phyloP scores from a whole-genome alignment of 2,329 filamentous ascomycete genomes.

The Penicillium glabrum region DNA sequence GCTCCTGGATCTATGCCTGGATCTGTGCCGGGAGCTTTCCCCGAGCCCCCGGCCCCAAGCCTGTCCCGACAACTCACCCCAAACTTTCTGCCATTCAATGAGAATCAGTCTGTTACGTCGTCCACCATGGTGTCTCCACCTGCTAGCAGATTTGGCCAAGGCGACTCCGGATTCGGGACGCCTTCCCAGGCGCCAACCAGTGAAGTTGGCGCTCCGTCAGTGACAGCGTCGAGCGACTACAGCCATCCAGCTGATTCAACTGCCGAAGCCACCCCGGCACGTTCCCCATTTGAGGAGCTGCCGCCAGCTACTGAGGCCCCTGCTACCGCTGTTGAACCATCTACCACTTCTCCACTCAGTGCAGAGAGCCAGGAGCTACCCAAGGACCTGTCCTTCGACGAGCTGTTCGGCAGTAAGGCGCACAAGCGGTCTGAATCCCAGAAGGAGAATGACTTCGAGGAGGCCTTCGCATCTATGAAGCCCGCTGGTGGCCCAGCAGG shows the following conservation, averaged over 20 bases:
- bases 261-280: slow-evolving; percentile 15
- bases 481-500: slow-evolving; percentile 40
- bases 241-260: slow-evolving; percentile 14
- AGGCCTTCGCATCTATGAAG: slow-evolving; percentile 47
- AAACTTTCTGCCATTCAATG: slow-evolving; percentile 69
- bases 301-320: slow-evolving; percentile 21
- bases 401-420: slow-evolving; percentile 45
- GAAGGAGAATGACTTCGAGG: slow-evolving; percentile 48
- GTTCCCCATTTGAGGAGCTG: slow-evolving; percentile 37
- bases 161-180: slow-evolving; percentile 47
- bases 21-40: slow-evolving; percentile 20
- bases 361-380: slow-evolving; percentile 24
- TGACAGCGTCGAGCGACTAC: slow-evolving; percentile 23
- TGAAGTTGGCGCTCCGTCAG: slow-evolving; percentile 35
- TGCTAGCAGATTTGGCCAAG: slow-evolving; percentile 60
- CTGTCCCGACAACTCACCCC: slow-evolving; percentile 77
- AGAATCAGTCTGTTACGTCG: slow-evolving; percentile 69
- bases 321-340: slow-evolving; percentile 14
- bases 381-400: slow-evolving; percentile 46
- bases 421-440: slow-evolving; percentile 47
- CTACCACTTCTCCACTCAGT: slow-evolving; percentile 48
- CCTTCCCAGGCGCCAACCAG: slow-evolving; percentile 40
- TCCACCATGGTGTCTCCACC: slow-evolving; percentile 77
- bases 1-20: slow-evolving; percentile 42
- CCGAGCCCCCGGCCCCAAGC: slow-evolving; percentile 60